Base-by-base conservation (phyloP, 163 green algal species). In the Volvox carteri region DNA sequence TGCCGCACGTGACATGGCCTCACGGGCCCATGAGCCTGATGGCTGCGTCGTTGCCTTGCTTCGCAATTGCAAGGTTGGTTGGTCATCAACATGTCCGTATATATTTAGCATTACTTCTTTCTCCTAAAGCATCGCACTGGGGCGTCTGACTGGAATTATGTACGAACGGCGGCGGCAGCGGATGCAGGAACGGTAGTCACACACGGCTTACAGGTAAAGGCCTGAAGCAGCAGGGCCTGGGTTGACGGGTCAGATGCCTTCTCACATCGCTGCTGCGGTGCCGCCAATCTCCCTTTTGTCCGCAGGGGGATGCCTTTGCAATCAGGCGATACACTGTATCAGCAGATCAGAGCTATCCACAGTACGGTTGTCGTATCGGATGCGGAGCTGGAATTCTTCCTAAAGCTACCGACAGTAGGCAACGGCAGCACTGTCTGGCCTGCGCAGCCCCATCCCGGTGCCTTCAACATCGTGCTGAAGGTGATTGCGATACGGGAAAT, bases 311-410 rank as follows among this genome's bases (percentile, higher is more conserved):
- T 23, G n/a, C 62, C 37, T 39, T 41, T 12, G 62, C 2, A 74
- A 8, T 44, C 30, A 18, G 67, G 35, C 23, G 60, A 72, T n/a
- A n/a, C n/a, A n/a, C n/a, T n/a, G n/a, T n/a, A n/a, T n/a, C n/a
- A n/a, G 16, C 70, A 78, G 39, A 56, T 78, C 19, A 33, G 33
- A 18, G 33, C 58, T 6, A 4, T 39, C 18, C 70, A 41, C 70
- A 52, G 70, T 58, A 54, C 70, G 39, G 12, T 78, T 56, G 70
- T 78, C 70, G 70, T 78, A 78, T 41, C 70, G 11, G 70, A 78
- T 37, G 25, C 30, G 70, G 70, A 78, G 39, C 39, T 78, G 39
- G 14, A 44, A 2, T 78, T 78, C 70, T 8, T 78, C 14, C 39
- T 19, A 23, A 6, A 41, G 18, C 25, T 42, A 58, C 39, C 18